phyloP scores from a whole-genome alignment of 2,329 filamentous ascomycete genomes.

The Tolypocladium nubicola region DNA sequence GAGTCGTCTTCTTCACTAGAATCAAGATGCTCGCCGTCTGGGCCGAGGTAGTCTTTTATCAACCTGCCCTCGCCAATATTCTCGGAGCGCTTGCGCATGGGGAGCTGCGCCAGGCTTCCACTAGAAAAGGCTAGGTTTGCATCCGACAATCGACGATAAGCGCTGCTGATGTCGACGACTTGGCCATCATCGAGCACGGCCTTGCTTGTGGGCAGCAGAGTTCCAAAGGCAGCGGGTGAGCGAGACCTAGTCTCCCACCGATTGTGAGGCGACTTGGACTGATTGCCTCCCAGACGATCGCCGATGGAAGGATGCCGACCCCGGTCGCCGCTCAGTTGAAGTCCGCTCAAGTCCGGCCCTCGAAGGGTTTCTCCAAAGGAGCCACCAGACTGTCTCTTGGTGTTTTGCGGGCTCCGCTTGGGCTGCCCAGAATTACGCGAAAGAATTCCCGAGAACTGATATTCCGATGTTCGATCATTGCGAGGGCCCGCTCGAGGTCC shows the following conservation, averaged over 20 bases:
- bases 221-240: slow-evolving; percentile 19
- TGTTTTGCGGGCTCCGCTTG: slow-evolving; percentile 17
- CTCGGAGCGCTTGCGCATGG: slow-evolving; percentile 40
- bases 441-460: slow-evolving; percentile 51
- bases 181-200: slow-evolving; percentile 50
- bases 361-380: slow-evolving; percentile 44
- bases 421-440: slow-evolving; percentile 39
- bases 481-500: slow-evolving; percentile 19
- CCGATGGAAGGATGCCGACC: slow-evolving; percentile 29
- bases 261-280: slow-evolving; percentile 43
- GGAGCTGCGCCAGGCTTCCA: slow-evolving; percentile 51
- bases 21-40: slow-evolving; percentile 56
- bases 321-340: slow-evolving; percentile 36
- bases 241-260: slow-evolving; percentile 30
- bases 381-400: slow-evolving; percentile 21
- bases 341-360: slow-evolving; percentile 36
- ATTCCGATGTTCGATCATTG: slow-evolving; percentile 38
- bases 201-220: slow-evolving; percentile 18
- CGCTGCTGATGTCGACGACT: slow-evolving; percentile 55
- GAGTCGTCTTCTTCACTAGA: slow-evolving; percentile 63
- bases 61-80: slow-evolving; percentile 42
- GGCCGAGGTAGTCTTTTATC: slow-evolving; percentile 55
- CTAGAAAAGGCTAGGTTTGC: slow-evolving; percentile 55
- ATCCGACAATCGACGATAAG: slow-evolving; percentile 62
- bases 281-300: slow-evolving; percentile 21